A percentile compares a stretch with the other conserved stretches of the same genome.
Evolutionary conservation across 345 rosid species (phyloP).

Genomic region (Citropsis articulata): DNA sequence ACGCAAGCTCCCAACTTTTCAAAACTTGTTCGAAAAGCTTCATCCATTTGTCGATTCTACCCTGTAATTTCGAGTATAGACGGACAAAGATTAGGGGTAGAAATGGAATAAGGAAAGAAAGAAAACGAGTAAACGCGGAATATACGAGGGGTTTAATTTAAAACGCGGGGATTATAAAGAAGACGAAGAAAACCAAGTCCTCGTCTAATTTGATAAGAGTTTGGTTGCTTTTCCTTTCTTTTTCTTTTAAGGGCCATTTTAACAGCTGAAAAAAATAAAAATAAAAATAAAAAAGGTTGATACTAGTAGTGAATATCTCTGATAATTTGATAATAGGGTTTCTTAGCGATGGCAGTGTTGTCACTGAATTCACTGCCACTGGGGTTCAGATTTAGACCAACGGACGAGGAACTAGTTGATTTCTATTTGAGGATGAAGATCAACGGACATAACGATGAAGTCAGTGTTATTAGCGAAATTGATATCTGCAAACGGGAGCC

Average conservation of each 20-base stretch:
- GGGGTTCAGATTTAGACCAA: constrained; percentile 88
- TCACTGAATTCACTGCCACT: constrained; percentile 64
- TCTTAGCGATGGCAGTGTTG: constrained; percentile 31
- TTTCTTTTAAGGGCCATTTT: neutral
- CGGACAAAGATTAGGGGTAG: neutral
- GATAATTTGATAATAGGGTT: neutral
- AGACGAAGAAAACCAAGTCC: neutral
- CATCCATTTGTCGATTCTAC: neutral
- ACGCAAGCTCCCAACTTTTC: neutral
- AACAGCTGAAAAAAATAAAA: neutral
- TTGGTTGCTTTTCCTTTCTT: neutral
- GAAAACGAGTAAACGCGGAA: constrained; percentile 5
- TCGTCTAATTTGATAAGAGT: neutral
- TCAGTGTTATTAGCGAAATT: constrained; percentile 63
- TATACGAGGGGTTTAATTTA: neutral
- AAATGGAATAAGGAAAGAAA: neutral
- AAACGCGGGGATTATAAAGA: too few species aligned
- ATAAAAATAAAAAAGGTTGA: neutral
- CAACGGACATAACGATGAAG: constrained; percentile 60
- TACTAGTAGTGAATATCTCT: neutral
- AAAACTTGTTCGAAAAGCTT: constrained; percentile 5
- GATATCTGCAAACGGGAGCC: constrained; percentile 95
- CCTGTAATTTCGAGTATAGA: neutral
- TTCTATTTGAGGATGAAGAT: constrained; percentile 70
- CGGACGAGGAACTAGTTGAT: constrained; percentile 75